Evolutionary conservation across 495 filamentous ascomycete species (phyloP).

Genomic region (Xylaria curta): DNA sequence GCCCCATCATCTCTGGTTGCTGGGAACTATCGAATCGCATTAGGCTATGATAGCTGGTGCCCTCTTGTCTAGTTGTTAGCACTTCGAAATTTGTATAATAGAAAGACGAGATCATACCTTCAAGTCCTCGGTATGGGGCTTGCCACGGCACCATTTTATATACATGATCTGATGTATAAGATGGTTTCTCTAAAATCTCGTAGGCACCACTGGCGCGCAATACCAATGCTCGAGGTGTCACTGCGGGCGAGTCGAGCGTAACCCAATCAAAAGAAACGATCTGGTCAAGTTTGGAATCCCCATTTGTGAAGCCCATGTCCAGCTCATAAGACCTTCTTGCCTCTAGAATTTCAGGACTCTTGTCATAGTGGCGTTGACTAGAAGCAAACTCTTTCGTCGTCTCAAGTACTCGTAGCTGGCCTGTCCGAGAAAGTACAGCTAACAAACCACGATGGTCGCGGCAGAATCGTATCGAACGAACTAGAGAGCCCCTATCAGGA

Average conservation of each 20-base stretch:
- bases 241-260: conserved; percentile 61
- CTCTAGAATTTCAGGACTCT: conserved; percentile 58
- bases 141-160: conserved; percentile 57
- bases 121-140: conserved; percentile 51
- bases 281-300: conserved; percentile 58
- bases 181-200: conserved; percentile 69
- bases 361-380: conserved; percentile 42
- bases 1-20: conserved; percentile 49
- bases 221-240: conserved; percentile 70
- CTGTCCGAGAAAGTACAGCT: conserved; percentile 76
- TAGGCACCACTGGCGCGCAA: conserved; percentile 72
- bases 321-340: conserved; percentile 59
- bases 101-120: conserved; percentile 40
- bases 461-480: conserved; percentile 83
- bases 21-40: conserved; percentile 55
- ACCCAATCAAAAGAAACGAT: conserved; percentile 91
- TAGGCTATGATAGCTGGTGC: conserved; percentile 49
- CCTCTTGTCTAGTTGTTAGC: conserved; percentile 43
- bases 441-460: conserved; percentile 75
- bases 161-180: conserved; percentile 56
- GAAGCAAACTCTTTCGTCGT: conserved; percentile 67
- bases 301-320: conserved; percentile 56
- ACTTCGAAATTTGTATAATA: neutral
- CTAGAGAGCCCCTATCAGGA: conserved; percentile 55
- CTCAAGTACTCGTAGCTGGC: conserved; percentile 76